Percentiles rank a stretch among this genome's conserved stretches.
Evolutionary conservation across 164 flowering plant genomes (phyloP).

Genomic region (Stephania japonica): DNA sequence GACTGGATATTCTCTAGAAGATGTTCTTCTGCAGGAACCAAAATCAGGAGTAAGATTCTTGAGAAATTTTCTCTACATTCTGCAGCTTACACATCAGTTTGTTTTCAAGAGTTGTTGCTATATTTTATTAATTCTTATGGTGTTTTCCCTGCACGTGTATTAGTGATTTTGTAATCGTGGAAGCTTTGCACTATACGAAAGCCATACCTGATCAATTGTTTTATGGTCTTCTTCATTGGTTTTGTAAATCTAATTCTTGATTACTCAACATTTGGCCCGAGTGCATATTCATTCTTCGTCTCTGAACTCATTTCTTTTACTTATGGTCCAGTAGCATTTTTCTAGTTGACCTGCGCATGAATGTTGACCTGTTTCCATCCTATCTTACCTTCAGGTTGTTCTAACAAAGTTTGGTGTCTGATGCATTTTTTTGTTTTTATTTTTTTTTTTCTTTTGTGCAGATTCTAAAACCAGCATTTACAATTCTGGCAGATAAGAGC

Average conservation of each 20-base stretch:
- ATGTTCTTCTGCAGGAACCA: constrained; percentile 92
- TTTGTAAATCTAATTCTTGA: too few relatives aligned
- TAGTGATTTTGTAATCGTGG: too few relatives aligned
- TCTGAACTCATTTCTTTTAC: too few relatives aligned
- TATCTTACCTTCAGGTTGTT: background rate
- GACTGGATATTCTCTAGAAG: constrained; percentile 67
- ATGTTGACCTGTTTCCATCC: background rate
- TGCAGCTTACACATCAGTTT: background rate
- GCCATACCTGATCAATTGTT: too few relatives aligned
- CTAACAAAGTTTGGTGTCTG: background rate
- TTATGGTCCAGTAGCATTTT: background rate
- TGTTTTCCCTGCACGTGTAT: too few relatives aligned
- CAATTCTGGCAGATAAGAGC: constrained; percentile 63
- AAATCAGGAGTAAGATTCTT: constrained; percentile 83
- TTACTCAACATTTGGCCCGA: too few relatives aligned
- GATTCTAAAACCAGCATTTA: constrained; percentile 97
- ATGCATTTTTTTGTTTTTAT: background rate
- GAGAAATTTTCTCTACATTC: constrained; percentile 6
- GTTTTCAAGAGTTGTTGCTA: background rate
- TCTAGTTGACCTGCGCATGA: background rate
- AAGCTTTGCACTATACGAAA: too few relatives aligned
- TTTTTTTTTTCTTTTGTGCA: constrained; percentile 31
- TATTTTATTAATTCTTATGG: too few relatives aligned
- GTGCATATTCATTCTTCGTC: too few relatives aligned
- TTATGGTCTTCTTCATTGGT: too few relatives aligned